phyloP scores from a whole-genome alignment of 2,329 filamentous ascomycete species.

The Cladosporium sp. region DNA sequence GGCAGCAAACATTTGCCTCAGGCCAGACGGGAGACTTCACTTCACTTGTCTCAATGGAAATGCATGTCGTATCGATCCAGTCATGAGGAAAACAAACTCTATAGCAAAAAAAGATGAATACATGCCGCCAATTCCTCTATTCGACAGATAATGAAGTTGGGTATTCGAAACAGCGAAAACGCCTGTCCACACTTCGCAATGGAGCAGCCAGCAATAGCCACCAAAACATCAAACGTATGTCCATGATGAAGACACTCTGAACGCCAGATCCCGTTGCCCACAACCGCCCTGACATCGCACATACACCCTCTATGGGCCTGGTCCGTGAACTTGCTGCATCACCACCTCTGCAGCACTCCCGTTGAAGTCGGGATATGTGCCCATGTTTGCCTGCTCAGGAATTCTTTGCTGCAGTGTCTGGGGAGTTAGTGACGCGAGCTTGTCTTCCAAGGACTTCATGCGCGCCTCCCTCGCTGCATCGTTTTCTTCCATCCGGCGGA shows the following conservation, averaged over 20 bases:
- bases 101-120: background rate
- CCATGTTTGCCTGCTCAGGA: conserved; percentile 16
- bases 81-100: background rate
- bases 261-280: conserved; percentile 4
- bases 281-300: background rate
- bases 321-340: conserved; percentile 10
- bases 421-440: conserved; percentile 7
- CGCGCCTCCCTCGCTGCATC: conserved; percentile 13
- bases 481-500: conserved; percentile 30
- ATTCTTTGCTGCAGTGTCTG: conserved; percentile 17
- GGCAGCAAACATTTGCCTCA: conserved; percentile 9
- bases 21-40: background rate
- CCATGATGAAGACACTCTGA: conserved; percentile 12
- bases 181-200: conserved; percentile 7
- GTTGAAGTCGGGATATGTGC: conserved; percentile 14
- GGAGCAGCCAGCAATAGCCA: background rate
- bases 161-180: conserved; percentile 13
- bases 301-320: background rate
- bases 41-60: background rate
- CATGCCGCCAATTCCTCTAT: conserved; percentile 8
- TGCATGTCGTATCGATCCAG: background rate
- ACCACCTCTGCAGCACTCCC: conserved; percentile 5
- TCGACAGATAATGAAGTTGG: conserved; percentile 12
- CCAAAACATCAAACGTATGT: conserved; percentile 2
- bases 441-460: conserved; percentile 20